Conservation (phyloP, 345 rosid species). For the Hypericum perforatum region DNA sequence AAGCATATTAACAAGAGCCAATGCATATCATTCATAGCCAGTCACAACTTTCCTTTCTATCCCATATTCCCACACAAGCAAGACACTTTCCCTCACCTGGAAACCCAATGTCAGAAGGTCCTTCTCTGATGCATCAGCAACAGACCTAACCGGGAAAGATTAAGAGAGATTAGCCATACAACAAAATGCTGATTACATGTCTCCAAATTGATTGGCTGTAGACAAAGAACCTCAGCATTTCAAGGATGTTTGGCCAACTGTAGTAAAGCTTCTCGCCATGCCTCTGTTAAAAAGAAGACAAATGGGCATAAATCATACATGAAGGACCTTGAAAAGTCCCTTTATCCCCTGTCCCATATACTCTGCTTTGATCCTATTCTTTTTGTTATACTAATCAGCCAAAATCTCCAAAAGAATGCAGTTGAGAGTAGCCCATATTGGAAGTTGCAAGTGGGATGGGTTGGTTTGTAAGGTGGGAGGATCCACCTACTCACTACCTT, state of each 20-base stretch:
- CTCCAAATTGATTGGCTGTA: slow-evolving; percentile 3
- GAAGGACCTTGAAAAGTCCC: not conserved
- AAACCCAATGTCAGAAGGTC: slow-evolving; percentile 85
- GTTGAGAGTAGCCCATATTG: too few relatives aligned
- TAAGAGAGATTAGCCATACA: slow-evolving; percentile 14
- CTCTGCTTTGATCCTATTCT: too few relatives aligned
- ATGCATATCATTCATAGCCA: too few relatives aligned
- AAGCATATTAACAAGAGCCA: too few relatives aligned
- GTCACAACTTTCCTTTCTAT: too few relatives aligned
- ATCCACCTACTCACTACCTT: too few relatives aligned
- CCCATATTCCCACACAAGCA: not conserved
- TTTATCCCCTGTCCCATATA: too few relatives aligned
- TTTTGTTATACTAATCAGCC: not conserved
- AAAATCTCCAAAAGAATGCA: slow-evolving; percentile 6
- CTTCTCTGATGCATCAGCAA: slow-evolving; percentile 91
- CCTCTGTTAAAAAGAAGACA: slow-evolving; percentile 38
- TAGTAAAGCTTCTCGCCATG: slow-evolving; percentile 76
- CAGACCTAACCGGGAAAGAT: slow-evolving; percentile 45
- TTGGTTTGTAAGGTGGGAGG: too few relatives aligned
- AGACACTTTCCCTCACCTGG: slow-evolving; percentile 50
- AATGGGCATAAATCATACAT: not conserved
- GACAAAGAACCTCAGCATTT: slow-evolving; percentile 65
- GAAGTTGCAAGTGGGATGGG: too few relatives aligned
- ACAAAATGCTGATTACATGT: slow-evolving; percentile 3
- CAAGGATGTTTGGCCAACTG: slow-evolving; percentile 91